phyloP scores from a whole-genome alignment of 345 rosid genomes.

The Luvunga scandens region DNA sequence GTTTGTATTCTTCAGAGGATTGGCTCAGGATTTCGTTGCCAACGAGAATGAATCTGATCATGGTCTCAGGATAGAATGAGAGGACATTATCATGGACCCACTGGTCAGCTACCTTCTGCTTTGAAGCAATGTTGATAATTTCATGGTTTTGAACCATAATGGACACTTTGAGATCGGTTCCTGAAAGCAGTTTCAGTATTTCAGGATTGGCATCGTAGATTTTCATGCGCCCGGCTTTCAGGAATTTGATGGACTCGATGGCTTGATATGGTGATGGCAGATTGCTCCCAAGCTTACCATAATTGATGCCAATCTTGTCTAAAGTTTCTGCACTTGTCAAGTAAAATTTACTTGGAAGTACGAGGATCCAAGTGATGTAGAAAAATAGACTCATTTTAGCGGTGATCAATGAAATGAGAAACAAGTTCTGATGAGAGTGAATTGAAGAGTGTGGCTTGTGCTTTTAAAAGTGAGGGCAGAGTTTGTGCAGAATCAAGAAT shows the following conservation, averaged over 20 bases:
- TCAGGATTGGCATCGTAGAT: slow-evolving; percentile 60
- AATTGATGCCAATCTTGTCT: slow-evolving; percentile 44
- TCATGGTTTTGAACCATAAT: slow-evolving; percentile 64
- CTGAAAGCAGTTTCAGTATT: slow-evolving; percentile 44
- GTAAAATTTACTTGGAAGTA: not conserved
- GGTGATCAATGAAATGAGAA: not conserved
- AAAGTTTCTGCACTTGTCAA: slow-evolving; percentile 35
- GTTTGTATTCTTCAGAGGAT: slow-evolving; percentile 32
- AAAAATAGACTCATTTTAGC: not conserved
- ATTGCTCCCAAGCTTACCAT: slow-evolving; percentile 49
- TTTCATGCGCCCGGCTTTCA: slow-evolving; percentile 53
- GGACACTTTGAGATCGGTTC: slow-evolving; percentile 50
- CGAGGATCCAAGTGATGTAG: not conserved
- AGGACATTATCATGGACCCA: slow-evolving; percentile 57
- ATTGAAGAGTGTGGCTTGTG: not conserved
- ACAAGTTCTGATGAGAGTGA: not conserved
- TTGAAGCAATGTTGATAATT: slow-evolving; percentile 41
- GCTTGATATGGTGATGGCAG: slow-evolving; percentile 57
- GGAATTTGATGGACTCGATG: slow-evolving; percentile 41
- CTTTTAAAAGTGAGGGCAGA: not conserved
- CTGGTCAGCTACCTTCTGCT: slow-evolving; percentile 38
- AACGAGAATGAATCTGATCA: slow-evolving; percentile 50
- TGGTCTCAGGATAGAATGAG: slow-evolving; percentile 48
- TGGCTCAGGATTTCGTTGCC: slow-evolving; percentile 79
- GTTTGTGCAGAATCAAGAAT: not conserved